phyloP scores from a whole-genome alignment of 129 eudicot species.

The Chrysanthemum lavandulifolium region DNA sequence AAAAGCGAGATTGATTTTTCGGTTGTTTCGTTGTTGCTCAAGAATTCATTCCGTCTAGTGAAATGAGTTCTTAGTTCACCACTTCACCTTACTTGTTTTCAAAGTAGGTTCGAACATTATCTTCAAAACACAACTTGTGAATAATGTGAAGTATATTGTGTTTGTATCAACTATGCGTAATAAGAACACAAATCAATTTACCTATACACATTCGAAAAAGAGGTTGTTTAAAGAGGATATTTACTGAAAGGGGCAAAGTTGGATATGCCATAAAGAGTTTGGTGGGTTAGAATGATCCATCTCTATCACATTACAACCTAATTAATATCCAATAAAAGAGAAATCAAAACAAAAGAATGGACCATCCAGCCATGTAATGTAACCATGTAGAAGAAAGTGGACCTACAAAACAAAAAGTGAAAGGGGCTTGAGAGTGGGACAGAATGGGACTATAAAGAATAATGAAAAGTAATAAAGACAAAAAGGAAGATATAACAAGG shows the following conservation, averaged over 20 bases:
- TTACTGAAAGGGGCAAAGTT: slow-evolving; percentile 18
- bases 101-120: too few relatives aligned
- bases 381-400: slow-evolving; percentile 27
- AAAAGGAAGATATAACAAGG: slow-evolving; percentile 40
- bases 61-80: too few relatives aligned
- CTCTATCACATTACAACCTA: slow-evolving; percentile 37
- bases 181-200: too few relatives aligned
- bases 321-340: slow-evolving; percentile 20
- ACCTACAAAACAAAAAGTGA: slow-evolving; percentile 34
- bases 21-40: too few relatives aligned
- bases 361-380: neutral
- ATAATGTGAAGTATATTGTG: too few relatives aligned
- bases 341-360: slow-evolving; percentile 16
- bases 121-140: too few relatives aligned
- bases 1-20: too few relatives aligned
- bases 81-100: too few relatives aligned
- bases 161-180: too few relatives aligned
- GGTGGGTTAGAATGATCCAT: slow-evolving; percentile 29
- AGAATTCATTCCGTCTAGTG: too few relatives aligned
- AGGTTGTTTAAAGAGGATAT: neutral
- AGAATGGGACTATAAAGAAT: slow-evolving; percentile 37
- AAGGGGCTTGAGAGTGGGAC: slow-evolving; percentile 34
- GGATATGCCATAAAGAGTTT: slow-evolving; percentile 7
- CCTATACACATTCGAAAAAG: neutral
- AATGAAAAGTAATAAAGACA: slow-evolving; percentile 33